Conservation (phyloP, 176 grass and related monocot genomes). For the Carex myosuroides region DNA sequence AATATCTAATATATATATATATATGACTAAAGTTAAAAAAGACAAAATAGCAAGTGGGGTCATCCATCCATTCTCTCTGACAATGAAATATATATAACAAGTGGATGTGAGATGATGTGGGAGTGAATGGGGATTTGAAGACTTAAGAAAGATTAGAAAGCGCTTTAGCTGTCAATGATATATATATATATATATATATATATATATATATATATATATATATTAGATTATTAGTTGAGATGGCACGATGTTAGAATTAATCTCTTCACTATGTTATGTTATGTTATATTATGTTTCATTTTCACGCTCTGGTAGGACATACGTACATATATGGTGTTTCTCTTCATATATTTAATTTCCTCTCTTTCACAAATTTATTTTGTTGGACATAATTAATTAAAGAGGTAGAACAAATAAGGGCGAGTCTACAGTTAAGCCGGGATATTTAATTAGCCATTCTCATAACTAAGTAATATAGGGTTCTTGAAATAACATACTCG, state of each 20-base stretch:
- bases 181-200: background rate
- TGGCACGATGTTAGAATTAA: background rate
- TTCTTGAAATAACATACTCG: too few relatives aligned
- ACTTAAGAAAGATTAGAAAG: background rate
- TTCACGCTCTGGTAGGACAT: background rate
- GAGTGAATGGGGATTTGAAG: background rate
- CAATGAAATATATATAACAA: background rate
- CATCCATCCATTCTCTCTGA: background rate
- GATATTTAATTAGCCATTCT: too few relatives aligned
- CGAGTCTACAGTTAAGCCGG: too few relatives aligned
- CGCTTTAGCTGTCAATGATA: background rate
- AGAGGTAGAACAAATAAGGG: background rate
- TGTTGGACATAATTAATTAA: background rate
- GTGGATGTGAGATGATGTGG: background rate
- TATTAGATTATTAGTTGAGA: background rate
- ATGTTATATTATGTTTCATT: background rate
- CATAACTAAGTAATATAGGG: too few relatives aligned
- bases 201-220: background rate
- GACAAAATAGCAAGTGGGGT: background rate
- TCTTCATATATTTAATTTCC: background rate
- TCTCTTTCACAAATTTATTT: background rate
- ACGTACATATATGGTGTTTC: background rate
- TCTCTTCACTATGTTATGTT: background rate
- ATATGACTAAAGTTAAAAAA: background rate
- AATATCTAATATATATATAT: background rate